Evolutionary conservation across 202 grass and related monocot genomes (phyloP).

Genomic region (Carex arenaria): DNA sequence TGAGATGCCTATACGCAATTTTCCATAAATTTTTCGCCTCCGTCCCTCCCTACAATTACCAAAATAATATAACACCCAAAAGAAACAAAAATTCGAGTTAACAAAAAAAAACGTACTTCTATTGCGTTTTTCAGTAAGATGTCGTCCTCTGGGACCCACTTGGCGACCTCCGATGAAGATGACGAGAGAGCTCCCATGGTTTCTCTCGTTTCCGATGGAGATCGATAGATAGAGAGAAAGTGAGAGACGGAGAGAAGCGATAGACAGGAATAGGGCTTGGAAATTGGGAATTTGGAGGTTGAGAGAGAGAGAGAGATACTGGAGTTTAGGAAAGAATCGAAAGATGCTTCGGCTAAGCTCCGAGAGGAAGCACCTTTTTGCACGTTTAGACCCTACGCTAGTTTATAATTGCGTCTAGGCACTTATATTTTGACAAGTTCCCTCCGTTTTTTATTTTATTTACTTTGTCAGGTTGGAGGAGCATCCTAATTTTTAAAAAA

Average conservation of each 20-base stretch:
- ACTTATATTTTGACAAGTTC: neutral
- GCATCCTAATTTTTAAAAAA: neutral
- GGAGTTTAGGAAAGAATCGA: conserved; percentile 10
- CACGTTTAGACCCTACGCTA: neutral
- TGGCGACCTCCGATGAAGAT: conserved; percentile 15
- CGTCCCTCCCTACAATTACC: neutral
- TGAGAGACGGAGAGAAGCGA: neutral
- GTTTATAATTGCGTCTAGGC: neutral
- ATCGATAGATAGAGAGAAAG: neutral
- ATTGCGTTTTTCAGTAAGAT: conserved; percentile 58
- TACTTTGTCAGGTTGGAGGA: neutral
- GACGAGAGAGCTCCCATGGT: conserved; percentile 40
- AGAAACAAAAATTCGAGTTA: neutral
- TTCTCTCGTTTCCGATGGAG: neutral
- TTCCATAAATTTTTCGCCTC: neutral
- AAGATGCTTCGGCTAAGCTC: neutral
- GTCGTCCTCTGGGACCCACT: conserved; percentile 55
- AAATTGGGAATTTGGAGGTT: neutral
- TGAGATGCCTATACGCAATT: neutral
- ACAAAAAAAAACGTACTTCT: conserved; percentile 38
- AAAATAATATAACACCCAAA: neutral
- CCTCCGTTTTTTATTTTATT: neutral
- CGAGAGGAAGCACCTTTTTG: neutral
- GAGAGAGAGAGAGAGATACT: neutral
- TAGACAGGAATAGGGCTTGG: neutral